Conservation (phyloP, 495 filamentous ascomycete genomes). For the Annulohypoxylon nitens region DNA sequence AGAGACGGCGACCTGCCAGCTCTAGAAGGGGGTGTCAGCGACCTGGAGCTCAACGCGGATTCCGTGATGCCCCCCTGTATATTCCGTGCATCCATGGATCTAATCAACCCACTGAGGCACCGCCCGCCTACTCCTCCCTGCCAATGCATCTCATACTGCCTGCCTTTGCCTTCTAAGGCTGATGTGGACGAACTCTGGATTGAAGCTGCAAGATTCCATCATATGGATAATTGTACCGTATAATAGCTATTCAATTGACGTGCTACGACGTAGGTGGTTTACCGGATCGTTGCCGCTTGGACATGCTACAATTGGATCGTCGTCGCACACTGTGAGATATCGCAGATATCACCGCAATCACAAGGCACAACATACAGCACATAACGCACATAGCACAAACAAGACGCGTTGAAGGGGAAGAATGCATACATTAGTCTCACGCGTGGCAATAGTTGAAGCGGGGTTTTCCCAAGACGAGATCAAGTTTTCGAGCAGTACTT, state of each 20-base stretch:
- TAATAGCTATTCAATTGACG: constrained; percentile 29
- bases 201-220: constrained; percentile 42
- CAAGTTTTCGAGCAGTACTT: constrained; percentile 41
- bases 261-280: constrained; percentile 38
- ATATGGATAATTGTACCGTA: constrained; percentile 22
- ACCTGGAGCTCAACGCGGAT: constrained; percentile 29
- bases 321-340: constrained; percentile 37
- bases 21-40: constrained; percentile 33
- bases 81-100: constrained; percentile 42
- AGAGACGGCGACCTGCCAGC: constrained; percentile 35
- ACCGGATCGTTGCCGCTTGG: constrained; percentile 40
- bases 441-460: constrained; percentile 46
- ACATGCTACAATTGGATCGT: constrained; percentile 47
- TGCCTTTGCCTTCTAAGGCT: constrained; percentile 49
- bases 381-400: constrained; percentile 29
- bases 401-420: constrained; percentile 23
- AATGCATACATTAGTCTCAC: constrained; percentile 48
- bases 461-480: constrained; percentile 37
- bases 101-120: constrained; percentile 28
- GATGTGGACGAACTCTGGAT: constrained; percentile 38
- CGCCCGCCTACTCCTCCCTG: constrained; percentile 26
- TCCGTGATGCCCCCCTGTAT: constrained; percentile 33
- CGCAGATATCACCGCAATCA: constrained; percentile 44
- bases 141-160: constrained; percentile 42
- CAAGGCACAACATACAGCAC: constrained; percentile 22